Percentiles rank a stretch among this genome's conserved stretches.
phyloP scores from a whole-genome alignment of 2,329 filamentous ascomycete species.

The Amauroascus niger region DNA sequence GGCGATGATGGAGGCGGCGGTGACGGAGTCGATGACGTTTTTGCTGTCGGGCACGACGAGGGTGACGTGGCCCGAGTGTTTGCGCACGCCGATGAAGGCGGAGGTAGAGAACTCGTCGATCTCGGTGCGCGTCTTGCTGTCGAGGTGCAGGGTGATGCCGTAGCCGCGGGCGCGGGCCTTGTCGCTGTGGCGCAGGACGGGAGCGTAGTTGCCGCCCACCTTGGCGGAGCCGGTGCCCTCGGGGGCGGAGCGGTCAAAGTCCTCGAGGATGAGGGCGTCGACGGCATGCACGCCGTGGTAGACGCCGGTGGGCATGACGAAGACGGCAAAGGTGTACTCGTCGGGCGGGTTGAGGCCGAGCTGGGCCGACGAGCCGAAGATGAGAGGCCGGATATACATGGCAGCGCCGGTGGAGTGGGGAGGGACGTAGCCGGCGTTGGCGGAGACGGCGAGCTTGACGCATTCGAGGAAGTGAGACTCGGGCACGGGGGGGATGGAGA shows the following conservation, averaged over 20 bases:
- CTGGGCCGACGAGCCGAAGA: slow-evolving; percentile 82
- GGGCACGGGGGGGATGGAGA: slow-evolving; percentile 74
- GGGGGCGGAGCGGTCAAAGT: slow-evolving; percentile 89
- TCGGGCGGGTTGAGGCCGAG: slow-evolving; percentile 78
- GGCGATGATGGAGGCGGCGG: slow-evolving; percentile 64
- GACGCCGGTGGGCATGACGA: slow-evolving; percentile 81
- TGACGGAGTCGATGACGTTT: slow-evolving; percentile 81
- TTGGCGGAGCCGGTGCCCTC: slow-evolving; percentile 87
- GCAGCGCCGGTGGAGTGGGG: slow-evolving; percentile 80
- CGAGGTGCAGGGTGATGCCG: slow-evolving; percentile 90
- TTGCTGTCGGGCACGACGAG: slow-evolving; percentile 80
- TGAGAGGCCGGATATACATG: slow-evolving; percentile 82
- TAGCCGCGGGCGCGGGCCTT: slow-evolving; percentile 67
- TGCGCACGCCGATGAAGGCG: slow-evolving; percentile 74
- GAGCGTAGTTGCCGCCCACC: slow-evolving; percentile 91
- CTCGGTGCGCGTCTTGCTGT: slow-evolving; percentile 71
- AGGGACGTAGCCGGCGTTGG: slow-evolving; percentile 86
- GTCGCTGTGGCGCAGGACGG: slow-evolving; percentile 79
- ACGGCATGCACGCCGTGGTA: slow-evolving; percentile 87
- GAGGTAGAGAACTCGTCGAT: slow-evolving; percentile 95
- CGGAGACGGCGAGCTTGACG: slow-evolving; percentile 68
- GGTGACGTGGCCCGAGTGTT: slow-evolving; percentile 50
- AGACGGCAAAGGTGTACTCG: slow-evolving; percentile 85
- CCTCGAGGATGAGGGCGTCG: slow-evolving; percentile 77
- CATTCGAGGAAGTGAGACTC: slow-evolving; percentile 64